Base-by-base conservation (phyloP, 2,329 filamentous ascomycete species). In the Aspergillus fructus region DNA sequence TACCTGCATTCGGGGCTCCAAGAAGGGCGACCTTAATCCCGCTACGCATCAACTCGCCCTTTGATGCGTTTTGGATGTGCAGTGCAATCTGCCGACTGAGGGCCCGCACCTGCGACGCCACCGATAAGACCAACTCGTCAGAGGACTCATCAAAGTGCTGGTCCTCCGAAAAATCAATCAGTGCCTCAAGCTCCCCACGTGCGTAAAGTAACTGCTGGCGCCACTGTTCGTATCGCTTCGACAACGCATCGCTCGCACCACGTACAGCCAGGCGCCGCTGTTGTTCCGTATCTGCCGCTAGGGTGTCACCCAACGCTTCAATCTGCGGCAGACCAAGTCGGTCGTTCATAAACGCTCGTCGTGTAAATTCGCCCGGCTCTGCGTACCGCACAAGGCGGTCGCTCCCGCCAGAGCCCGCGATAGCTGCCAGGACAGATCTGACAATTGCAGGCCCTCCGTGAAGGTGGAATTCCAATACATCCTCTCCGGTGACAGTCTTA, bases 151-250 rank as follows among this genome's bases (percentile, higher is more conserved):
- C 93, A 68, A 99, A 96, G 76, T 97, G 90, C 75, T 99, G 93
- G 68, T 97, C 94, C 72, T 99, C 94, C 1, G 91, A 89, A 71
- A 99, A 99, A 74, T 99, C 94, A 60, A 99, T 97, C 64, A 99
- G 77, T 0, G 94, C 94, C 75, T 99, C 94, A 40, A 99, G 82
- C 76, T 97, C 93, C 9, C 91, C 94, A 2, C 94, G 85, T 9
- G 93, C 93, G 61, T 89, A 82, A 6, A 97, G 79, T 17, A 99
- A 77, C 62, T 86, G 81, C 62, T 84, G 79, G 24, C 93, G 86
- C 94, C 94, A 99, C 9, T 68, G 68, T 64, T 97, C 92, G 72
- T 99, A 99, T 17, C 86, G 86, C 58, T 82, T 81, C 0, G 90
- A 86, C 12, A 97, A 79, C 0, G 81, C 76, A 21, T 88, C 87